Evolutionary conservation across 2,329 filamentous ascomycete species (phyloP), one percentile per base, ranked within the genome.

Genomic region (Cladosporium sp.): DNA sequence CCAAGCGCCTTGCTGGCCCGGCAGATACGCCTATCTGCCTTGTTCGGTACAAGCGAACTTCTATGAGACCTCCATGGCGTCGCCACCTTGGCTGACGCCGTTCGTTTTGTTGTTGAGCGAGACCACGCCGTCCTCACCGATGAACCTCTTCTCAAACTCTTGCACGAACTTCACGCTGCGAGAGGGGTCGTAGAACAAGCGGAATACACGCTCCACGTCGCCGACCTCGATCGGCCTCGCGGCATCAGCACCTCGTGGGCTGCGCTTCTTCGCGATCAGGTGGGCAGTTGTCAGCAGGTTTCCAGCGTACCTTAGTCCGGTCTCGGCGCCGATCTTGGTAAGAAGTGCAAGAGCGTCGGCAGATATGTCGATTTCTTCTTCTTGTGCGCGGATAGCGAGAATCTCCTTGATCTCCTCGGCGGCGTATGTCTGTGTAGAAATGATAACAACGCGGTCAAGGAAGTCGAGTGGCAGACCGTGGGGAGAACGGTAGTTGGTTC

Each of bases 271-370:
- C 68, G 88, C 88, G 58, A 98, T 85, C 53, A 99, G 86, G 78
- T 96, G 91, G 5, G 92, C 95, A 1, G 95, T 97, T 25, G 91
- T 96, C 79, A 99, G 97, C 64, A 99, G 88, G 77, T 99, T 97
- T 82, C 92, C 96, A n/a, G 93, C 94, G 77, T 99, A 99, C 71
- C 95, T 86, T 59, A 99, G 84, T 26, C 94, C 94, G 1, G 93
- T 89, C 78, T 99, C 95, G 74, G 93, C 87, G 32, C 93, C 95
- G 73, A 98, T 96, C 83, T 98, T 98, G 68, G 95, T 96, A 43
- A 99, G 86, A 16, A 99, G 86, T 1, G 93, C 93, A 14, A 99
- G 85, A 0, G 95, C 94, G 76, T 98, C 93, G 6, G 93, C 85
- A 0, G 91, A 91, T 36, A 97, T 82, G 69, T 99, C 95, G 58